Percentiles rank a stretch among this genome's conserved stretches.
Evolutionary conservation across 2,329 filamentous ascomycete species (phyloP).

Genomic region (Colletotrichum spaethianum): DNA sequence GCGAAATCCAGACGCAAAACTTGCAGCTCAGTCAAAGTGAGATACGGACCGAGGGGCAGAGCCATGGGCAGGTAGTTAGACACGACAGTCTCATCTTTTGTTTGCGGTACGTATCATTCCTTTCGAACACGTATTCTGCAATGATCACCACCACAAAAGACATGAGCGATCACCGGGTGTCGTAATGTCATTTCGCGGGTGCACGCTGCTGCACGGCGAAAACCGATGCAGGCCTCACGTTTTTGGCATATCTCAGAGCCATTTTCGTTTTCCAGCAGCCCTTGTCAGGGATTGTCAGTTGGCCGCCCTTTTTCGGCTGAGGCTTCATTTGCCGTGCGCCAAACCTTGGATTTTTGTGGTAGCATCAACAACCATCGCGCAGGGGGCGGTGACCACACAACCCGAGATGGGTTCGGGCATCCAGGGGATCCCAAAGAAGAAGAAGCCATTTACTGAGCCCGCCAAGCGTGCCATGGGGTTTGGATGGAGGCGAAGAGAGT

Average conservation of each 20-base stretch:
- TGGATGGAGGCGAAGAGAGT: neutral
- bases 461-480: conserved; percentile 27
- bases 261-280: conserved; percentile 9
- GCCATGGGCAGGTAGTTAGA: neutral
- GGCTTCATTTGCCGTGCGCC: conserved; percentile 36
- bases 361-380: conserved; percentile 1
- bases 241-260: conserved; percentile 2
- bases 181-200: conserved; percentile 37
- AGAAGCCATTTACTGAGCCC: conserved; percentile 1
- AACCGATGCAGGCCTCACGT: conserved; percentile 12
- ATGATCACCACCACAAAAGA: neutral
- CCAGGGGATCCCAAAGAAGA: conserved; percentile 26
- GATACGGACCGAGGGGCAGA: neutral
- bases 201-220: conserved; percentile 15
- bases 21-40: conserved; percentile 4
- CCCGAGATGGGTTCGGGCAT: conserved; percentile 11
- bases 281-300: conserved; percentile 30
- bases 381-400: conserved; percentile 1
- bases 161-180: conserved; percentile 13
- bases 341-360: conserved; percentile 1
- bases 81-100: neutral
- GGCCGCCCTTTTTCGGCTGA: conserved; percentile 11
- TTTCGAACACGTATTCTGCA: conserved; percentile 1
- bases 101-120: neutral
- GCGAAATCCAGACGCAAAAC: neutral